Conservation (phyloP, 2,329 filamentous ascomycete species). For the Pseudofabraea citricarpa region DNA sequence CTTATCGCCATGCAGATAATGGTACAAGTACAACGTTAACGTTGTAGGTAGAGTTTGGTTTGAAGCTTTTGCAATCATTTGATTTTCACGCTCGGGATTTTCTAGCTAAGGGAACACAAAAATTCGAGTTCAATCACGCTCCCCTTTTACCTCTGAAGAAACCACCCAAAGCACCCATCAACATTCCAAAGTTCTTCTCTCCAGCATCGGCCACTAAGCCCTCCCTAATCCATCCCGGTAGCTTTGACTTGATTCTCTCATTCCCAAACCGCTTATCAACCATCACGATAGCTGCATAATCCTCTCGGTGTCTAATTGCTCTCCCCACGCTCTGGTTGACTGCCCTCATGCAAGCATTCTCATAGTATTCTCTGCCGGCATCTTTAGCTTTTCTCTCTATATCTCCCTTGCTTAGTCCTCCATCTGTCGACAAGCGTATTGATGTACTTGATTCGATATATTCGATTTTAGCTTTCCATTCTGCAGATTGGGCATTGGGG, state of each 20-base stretch:
- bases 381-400: conserved; percentile 40
- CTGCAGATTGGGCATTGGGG: conserved; percentile 80
- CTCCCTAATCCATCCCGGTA: conserved; percentile 83
- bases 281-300: conserved; percentile 88
- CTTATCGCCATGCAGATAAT: too few relatives aligned
- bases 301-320: conserved; percentile 79
- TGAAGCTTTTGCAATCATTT: too few relatives aligned
- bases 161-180: conserved; percentile 51
- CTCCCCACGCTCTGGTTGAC: conserved; percentile 96
- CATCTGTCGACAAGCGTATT: conserved; percentile 26
- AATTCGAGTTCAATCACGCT: conserved; percentile 2
- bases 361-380: conserved; percentile 74
- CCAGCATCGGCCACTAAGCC: conserved; percentile 53
- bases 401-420: conserved; percentile 26
- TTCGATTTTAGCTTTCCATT: conserved; percentile 89
- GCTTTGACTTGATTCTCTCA: conserved; percentile 67
- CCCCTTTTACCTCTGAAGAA: conserved; percentile 54
- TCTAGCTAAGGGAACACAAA: conserved; percentile 3
- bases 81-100: too few relatives aligned
- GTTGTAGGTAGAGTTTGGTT: too few relatives aligned
- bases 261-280: conserved; percentile 76
- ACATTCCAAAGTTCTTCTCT: conserved; percentile 45
- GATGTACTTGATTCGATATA: conserved; percentile 67
- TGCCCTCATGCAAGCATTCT: conserved; percentile 93
- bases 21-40: too few relatives aligned